Evolutionary conservation across 2,329 filamentous ascomycete genomes (phyloP).

Genomic region (Pseudogymnoascus sp.): DNA sequence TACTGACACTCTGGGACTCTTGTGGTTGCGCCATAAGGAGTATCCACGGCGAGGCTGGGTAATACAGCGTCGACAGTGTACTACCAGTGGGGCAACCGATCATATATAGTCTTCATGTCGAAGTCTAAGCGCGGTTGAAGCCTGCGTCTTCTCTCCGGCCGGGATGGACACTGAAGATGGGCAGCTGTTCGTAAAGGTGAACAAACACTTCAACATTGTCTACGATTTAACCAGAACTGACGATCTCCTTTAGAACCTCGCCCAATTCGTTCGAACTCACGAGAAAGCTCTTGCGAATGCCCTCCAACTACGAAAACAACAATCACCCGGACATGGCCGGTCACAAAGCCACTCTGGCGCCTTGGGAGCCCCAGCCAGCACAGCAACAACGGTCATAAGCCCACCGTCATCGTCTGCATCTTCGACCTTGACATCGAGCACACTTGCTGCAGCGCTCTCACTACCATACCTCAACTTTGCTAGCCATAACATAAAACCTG

Average conservation of each 20-base stretch:
- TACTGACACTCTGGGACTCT: slow-evolving; percentile 1
- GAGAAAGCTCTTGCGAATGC: slow-evolving; percentile 96
- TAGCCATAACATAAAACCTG: slow-evolving; percentile 77
- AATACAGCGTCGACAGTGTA: slow-evolving; percentile 8
- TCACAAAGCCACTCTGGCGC: slow-evolving; percentile 57
- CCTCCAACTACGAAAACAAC: slow-evolving; percentile 72
- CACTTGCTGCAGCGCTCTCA: slow-evolving; percentile 77
- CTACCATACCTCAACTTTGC: slow-evolving; percentile 78
- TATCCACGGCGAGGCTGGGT: neutral
- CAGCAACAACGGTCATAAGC: slow-evolving; percentile 38
- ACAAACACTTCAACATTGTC: slow-evolving; percentile 14
- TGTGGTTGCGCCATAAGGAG: slow-evolving; percentile 3
- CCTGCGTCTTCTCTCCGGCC: slow-evolving; percentile 3
- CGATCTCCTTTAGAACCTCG: slow-evolving; percentile 65
- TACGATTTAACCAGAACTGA: slow-evolving; percentile 6
- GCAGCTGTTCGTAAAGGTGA: slow-evolving; percentile 79
- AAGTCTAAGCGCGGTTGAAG: slow-evolving; percentile 5
- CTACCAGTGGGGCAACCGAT: slow-evolving; percentile 5
- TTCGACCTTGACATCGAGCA: slow-evolving; percentile 60
- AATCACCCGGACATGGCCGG: slow-evolving; percentile 57
- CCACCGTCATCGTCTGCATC: slow-evolving; percentile 51
- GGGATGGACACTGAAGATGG: slow-evolving; percentile 69
- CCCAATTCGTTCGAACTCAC: slow-evolving; percentile 91
- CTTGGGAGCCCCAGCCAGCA: slow-evolving; percentile 34
- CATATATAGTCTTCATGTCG: slow-evolving; percentile 10